Conservation (phyloP, 2,329 filamentous ascomycete genomes). For the Fusarium sp. region DNA sequence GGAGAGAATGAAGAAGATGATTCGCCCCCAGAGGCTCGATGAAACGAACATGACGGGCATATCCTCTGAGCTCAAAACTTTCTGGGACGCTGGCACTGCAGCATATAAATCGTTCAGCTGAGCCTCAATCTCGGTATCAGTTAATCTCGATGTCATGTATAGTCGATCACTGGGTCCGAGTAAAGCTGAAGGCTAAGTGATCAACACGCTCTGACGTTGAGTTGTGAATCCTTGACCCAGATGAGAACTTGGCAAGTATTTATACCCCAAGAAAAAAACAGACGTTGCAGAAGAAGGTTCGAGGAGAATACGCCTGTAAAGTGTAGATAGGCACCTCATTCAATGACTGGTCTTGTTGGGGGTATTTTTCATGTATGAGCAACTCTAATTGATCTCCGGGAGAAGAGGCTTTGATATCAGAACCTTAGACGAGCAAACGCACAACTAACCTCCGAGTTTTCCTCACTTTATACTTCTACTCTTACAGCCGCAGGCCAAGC, state of each 20-base stretch:
- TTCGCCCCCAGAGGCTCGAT: constrained; percentile 9
- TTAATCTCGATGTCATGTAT: constrained; percentile 34
- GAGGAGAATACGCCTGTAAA: not conserved
- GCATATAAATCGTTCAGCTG: constrained; percentile 22
- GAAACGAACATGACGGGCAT: constrained; percentile 18
- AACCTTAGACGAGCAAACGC: constrained; percentile 4
- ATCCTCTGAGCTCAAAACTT: not conserved
- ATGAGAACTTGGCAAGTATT: constrained; percentile 5
- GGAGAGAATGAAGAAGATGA: constrained; percentile 4
- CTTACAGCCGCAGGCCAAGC: not conserved
- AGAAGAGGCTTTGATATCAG: not conserved
- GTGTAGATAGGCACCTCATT: not conserved
- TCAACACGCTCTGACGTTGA: constrained; percentile 35
- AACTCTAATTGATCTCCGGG: not conserved
- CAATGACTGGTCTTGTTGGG: not conserved
- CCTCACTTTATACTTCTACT: constrained; percentile 24
- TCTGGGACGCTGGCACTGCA: not conserved
- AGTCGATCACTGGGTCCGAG: constrained; percentile 30
- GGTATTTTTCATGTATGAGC: not conserved
- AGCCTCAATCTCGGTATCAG: constrained; percentile 35
- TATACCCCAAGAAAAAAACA: not conserved
- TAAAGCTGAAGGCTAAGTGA: constrained; percentile 11
- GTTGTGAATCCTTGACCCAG: constrained; percentile 21
- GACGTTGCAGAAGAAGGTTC: not conserved
- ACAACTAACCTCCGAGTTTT: not conserved